Evolutionary conservation across 495 filamentous ascomycete genomes (phyloP), one percentile per base, ranked within the genome.

Genomic region (Aspergillus hancockii): DNA sequence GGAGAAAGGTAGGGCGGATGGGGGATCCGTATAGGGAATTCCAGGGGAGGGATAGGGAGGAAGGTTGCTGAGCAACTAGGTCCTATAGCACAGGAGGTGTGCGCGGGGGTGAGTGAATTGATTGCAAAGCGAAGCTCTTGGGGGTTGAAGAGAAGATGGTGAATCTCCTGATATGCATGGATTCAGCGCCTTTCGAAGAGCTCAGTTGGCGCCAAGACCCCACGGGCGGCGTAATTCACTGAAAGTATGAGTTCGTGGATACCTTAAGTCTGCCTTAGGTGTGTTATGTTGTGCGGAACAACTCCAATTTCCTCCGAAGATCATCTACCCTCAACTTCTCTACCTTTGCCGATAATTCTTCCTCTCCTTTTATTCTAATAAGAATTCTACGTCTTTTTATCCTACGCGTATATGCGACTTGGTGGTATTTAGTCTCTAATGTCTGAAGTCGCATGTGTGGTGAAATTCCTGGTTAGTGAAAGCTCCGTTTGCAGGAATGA

Each of bases 1-100:
- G 51, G 51, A 53, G 51, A 36, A 53, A 53, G 32, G 51, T 53
- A 53, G 32, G 51, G 34, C 31, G 32, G 51, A 28, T 23, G 34
- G 51, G 30, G 22, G 22, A 22, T 23, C 16, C 32, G 32, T 36
- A 16, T 53, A 23, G 38, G 8, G 51, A 53, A 53, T 53, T 23
- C 34, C 32, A n/a, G 51, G 32, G 38, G 38, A 4, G 32, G 14
- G 28, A 23, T 25, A 23, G 16, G 21, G 34, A 53, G 13, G 14
- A 36, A 40, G 51, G 51, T 41, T 53, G 51, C 51, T 16, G 34
- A 19, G 51, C 32, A 53, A 41, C 18, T 40, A 18, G 12, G 43
- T 47, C 43, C 43, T 47, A 22, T 21, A 47, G 23, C 19, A 8
- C 5, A 8, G 43, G 43, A 47, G 1, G 43, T 47, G 43, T 21